Evolutionary conservation across 345 rosid species (phyloP).

Genomic region (Camelina hispida): DNA sequence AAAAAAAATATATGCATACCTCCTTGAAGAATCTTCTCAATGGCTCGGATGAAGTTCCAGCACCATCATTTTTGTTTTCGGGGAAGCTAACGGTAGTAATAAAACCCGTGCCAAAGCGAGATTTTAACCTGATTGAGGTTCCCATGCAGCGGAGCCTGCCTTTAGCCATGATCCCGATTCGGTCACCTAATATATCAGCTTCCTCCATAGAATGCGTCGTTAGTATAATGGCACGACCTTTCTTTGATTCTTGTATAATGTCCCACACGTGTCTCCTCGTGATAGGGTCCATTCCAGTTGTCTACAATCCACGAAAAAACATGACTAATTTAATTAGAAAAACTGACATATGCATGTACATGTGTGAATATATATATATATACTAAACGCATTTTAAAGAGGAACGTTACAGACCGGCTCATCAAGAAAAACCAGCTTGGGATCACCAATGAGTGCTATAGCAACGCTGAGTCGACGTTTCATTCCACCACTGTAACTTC

Average conservation of each 20-base stretch:
- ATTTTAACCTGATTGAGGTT: conserved; percentile 86
- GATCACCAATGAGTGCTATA: conserved; percentile 82
- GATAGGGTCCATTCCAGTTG: conserved; percentile 95
- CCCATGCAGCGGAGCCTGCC: conserved; percentile 90
- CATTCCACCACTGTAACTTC: conserved; percentile 98
- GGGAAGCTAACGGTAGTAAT: conserved; percentile 72
- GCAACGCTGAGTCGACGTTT: conserved; percentile 94
- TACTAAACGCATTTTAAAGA: not conserved
- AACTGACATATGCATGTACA: too few species aligned
- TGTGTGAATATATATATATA: too few species aligned
- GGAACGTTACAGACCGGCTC: conserved; percentile 64
- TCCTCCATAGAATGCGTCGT: conserved; percentile 99
- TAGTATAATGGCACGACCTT: conserved; percentile 81
- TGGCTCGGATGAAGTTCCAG: conserved; percentile 47
- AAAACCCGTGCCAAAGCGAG: conserved; percentile 91
- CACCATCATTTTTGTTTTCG: conserved; percentile 42
- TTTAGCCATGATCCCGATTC: conserved; percentile 94
- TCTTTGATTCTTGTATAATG: conserved; percentile 79
- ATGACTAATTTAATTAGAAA: not conserved
- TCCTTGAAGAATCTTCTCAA: conserved; percentile 71
- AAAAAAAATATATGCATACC: conserved; percentile 44
- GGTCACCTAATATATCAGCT: conserved; percentile 89
- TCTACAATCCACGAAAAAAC: conserved; percentile 48
- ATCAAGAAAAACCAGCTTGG: conserved; percentile 83
- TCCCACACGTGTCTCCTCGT: conserved; percentile 97